Percentiles rank a stretch among this genome's conserved stretches.
These are phyloP conservation scores for Sclerotinia sclerotiorum DNA, from an alignment of 2,329 filamentous ascomycete genomes.

Conservation along the genomic window DNA sequence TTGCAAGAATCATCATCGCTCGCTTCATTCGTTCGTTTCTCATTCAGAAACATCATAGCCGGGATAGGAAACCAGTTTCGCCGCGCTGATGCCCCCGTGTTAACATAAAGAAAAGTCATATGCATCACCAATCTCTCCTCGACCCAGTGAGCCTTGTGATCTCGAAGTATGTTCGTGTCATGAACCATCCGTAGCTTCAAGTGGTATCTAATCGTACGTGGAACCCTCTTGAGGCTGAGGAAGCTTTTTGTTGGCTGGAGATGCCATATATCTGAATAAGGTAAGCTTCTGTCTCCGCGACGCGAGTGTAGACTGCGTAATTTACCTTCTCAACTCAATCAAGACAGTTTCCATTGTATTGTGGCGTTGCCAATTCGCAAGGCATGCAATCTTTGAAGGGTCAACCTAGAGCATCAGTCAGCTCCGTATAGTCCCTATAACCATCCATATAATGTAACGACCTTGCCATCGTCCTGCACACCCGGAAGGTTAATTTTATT, in stretches of 20 bases:
- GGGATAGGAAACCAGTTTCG: conserved; percentile 35
- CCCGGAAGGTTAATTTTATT: conserved; percentile 96
- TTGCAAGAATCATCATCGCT: conserved; percentile 18
- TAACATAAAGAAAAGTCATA: conserved; percentile 27
- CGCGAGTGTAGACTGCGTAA: background rate
- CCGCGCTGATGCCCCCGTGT: conserved; percentile 41
- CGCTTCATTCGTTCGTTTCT: conserved; percentile 25
- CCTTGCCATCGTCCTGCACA: conserved; percentile 74
- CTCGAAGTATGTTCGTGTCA: conserved; percentile 9
- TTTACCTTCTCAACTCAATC: conserved; percentile 77
- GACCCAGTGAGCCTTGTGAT: background rate
- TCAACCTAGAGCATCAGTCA: conserved; percentile 62
- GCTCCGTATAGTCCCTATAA: background rate
- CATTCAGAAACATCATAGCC: conserved; percentile 28
- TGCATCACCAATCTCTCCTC: conserved; percentile 7
- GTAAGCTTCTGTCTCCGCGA: conserved; percentile 21
- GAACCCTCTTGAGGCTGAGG: conserved; percentile 89
- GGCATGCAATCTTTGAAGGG: conserved; percentile 75
- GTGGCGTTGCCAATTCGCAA: conserved; percentile 86
- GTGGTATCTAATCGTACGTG: conserved; percentile 45
- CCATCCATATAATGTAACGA: conserved; percentile 41
- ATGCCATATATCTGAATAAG: conserved; percentile 80
- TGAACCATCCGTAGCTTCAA: background rate
- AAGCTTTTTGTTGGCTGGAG: conserved; percentile 88
- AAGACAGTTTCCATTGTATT: conserved; percentile 95